Base-by-base conservation (phyloP, 2,329 filamentous ascomycete species). In the Phaeophleospora eucalypticola region DNA sequence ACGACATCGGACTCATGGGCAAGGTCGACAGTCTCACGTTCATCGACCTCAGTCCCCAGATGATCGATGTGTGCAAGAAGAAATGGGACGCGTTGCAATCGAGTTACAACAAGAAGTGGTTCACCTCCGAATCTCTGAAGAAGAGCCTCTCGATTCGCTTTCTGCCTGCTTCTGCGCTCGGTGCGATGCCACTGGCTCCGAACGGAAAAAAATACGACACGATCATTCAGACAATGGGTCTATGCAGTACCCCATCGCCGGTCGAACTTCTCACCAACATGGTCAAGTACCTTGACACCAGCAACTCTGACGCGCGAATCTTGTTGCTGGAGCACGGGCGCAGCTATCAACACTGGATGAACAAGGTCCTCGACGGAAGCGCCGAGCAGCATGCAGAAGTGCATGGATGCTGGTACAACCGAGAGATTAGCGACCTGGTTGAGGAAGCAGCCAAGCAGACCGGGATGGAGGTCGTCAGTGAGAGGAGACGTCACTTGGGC, bases 331-430 rank as follows among this genome's bases (percentile, higher is more conserved):
- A 77, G 62, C 74, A 77, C 55, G 74, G 74, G n/a, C 67, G 70
- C 46, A 71, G 68, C 54, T 65, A 74, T 51, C 70, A 69, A 50
- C 53, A 66, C 7, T 76, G 74, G 74, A 54, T 76, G 52, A 76
- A 77, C 59, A 60, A 57, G 9, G 56, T 74, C 29, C 58, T 77
- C 42, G 73, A 76, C 54, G 67, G 66, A 43, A 61, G 68, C 8
- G 74, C 74, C 15, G 63, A 70, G 33, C 68, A 66, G 48, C 74
- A 76, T 53, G 74, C 74, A 1, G 68, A 74, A 41, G 64, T 69
- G 37, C 71, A 75, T 51, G 74, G 74, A 15, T 77, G 74, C 54
- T 77, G 73, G 72, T 76, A 70, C 69, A 76, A 77, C 53, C 73
- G 73, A 52, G 74, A 77, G 44, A 74, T 77, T 53, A 72, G 69